Evolutionary conservation across 805 yeast species (phyloP), one percentile per base, ranked within the genome.

Genomic region (Wickerhamiella lipophila): DNA sequence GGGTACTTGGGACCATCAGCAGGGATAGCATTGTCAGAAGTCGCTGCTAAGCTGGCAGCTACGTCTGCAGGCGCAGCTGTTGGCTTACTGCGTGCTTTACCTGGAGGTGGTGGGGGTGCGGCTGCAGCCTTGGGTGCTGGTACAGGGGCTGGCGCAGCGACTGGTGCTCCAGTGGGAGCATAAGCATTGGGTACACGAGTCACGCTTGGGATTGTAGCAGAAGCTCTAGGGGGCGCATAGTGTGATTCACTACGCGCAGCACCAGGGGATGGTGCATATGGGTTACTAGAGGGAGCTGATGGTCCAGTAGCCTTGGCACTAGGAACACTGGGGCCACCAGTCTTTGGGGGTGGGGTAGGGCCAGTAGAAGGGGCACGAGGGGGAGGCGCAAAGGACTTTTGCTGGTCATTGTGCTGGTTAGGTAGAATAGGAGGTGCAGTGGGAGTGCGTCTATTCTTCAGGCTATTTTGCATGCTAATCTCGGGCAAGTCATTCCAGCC

Each of bases 1-100:
- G 88, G 83, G 57, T 50, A 55, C 59, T 62, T 53, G 54, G 58
- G 50, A 5, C 49, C 52, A 4, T 52, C 47, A 9, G 50, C 46
- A 30, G 55, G 50, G 16, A 52, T 42, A 2, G 58, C 44, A 6
- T 60, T 56, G 26, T 60, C 54, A 38, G 42, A 8, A 6, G 43
- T 40, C 3, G 22, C 43, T 13, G 63, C 52, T 36, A 58, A 51
- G 12, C 56, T 49, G 9, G 54, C 49, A 11, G 55, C 41, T 19
- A 47, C 49, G 15, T 57, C 44, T 15, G 51, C 49, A 3, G 55
- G 49, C 6, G 56, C 52, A 2, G 55, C 47, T 13, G 47, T 26
- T 5, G 18, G 22, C 18, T 22, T 25, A 3, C 42, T 13, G 21
- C 48, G 44, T n/a, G 49, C 48, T n/a, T 53, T 38, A 16, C 54